Evolutionary conservation across 441 rosid species (phyloP), one percentile per base, ranked within the genome.

Genomic region (Syzygium malaccense): DNA sequence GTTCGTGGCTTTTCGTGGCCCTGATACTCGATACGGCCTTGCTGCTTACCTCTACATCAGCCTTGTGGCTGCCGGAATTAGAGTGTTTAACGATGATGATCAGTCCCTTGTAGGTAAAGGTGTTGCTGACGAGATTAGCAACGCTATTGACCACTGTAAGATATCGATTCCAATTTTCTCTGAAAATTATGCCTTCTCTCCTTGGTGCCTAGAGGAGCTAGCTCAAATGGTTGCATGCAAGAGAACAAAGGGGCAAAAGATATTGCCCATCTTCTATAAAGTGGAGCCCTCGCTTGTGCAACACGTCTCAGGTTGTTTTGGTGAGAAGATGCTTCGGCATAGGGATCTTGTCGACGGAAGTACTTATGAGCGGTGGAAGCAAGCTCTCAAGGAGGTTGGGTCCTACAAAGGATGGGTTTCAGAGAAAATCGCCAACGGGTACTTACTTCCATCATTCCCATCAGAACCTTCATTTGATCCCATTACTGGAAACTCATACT

Each of bases 41-140:
- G 33, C 33, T n/a, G 19, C 19, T 14, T 62, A 28, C 68, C 68
- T 62, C 30, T 14, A n/a, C 33, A 3, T n/a, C 33, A 14, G 33
- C 18, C 68, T 62, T 3, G 33, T n/a, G 19, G 19, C 68, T 62
- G 68, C 68, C n/a, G 30, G 30, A 62, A 62, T 62, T 32, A 62
- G 19, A 1, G 68, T 62, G 2, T 62, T 62, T 62, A 2, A 6
- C 17, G 2, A 28, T 14, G 68, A 14, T 62, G 68, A 14, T 64
- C 30, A 9, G 20, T 30, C 71, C 71, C 19, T 30, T 20, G 0
- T 64, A 0, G 71, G 71, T 7, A n/a, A 64, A 64, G 0, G 14
- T 18, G n/a, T 64, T 64, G 5, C 2, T 7, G 9, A 7, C 0
- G 71, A 62, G 68, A 15, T n/a, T 28, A 0, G 6, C 0, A n/a